Evolutionary conservation across 2,329 filamentous ascomycete genomes (phyloP).

Genomic region (Botrytis fragariae): DNA sequence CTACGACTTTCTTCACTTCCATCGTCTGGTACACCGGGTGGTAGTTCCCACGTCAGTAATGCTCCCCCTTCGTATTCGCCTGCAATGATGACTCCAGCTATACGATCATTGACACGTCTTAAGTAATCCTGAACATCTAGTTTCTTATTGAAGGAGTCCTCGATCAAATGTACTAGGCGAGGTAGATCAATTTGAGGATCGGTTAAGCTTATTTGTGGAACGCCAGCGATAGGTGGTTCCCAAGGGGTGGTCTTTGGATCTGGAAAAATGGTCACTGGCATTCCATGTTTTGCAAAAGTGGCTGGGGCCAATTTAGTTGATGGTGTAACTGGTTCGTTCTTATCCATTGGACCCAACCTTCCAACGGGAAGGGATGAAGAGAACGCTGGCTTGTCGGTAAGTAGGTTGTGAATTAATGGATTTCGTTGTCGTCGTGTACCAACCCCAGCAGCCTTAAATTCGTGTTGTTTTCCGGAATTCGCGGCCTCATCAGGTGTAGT

Average conservation of each 20-base stretch:
- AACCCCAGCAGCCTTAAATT: slow-evolving; percentile 41
- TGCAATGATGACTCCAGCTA: slow-evolving; percentile 91
- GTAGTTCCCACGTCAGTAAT: slow-evolving; percentile 89
- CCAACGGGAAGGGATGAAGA: slow-evolving; percentile 85
- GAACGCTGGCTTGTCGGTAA: slow-evolving; percentile 90
- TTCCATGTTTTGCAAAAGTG: slow-evolving; percentile 86
- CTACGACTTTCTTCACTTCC: slow-evolving; percentile 50
- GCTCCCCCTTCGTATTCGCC: slow-evolving; percentile 96
- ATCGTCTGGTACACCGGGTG: slow-evolving; percentile 56
- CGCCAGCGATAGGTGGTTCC: slow-evolving; percentile 60
- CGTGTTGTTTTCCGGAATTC: slow-evolving; percentile 39
- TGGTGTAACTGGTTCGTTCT: slow-evolving; percentile 33
- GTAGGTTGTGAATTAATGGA: slow-evolving; percentile 88
- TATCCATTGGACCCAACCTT: slow-evolving; percentile 47
- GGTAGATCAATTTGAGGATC: slow-evolving; percentile 81
- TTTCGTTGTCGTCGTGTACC: slow-evolving; percentile 63
- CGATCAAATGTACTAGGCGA: slow-evolving; percentile 80
- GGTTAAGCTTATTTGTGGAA: slow-evolving; percentile 64
- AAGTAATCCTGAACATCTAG: slow-evolving; percentile 84
- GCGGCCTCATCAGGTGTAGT: slow-evolving; percentile 85
- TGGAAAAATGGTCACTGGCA: slow-evolving; percentile 82
- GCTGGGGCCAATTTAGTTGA: slow-evolving; percentile 49
- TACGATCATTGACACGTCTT: slow-evolving; percentile 70
- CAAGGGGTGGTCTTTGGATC: slow-evolving; percentile 65
- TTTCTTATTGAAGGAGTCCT: slow-evolving; percentile 86